Base-by-base conservation (phyloP, 1,139 yeast species). In the Kurtzmaniella quercitrusa region DNA sequence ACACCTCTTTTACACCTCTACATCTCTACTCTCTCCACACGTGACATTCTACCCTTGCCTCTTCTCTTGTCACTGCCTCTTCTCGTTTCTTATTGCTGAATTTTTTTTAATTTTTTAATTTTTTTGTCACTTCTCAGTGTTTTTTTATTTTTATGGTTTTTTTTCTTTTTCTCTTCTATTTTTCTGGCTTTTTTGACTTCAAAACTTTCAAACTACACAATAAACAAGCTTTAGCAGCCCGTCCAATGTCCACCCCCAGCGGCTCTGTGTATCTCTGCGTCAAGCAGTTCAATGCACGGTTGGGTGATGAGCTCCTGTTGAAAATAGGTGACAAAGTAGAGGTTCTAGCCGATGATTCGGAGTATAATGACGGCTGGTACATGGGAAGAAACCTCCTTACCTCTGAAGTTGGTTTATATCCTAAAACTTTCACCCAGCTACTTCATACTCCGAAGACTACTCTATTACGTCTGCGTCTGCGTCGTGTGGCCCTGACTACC, bases 311-410 rank as follows among this genome's bases (percentile, higher is more conserved):
- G 65, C 70, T 93, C 40, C 79, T 83, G 39, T 72, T 93, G 50
- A 75, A 73, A 41, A 80, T 85, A 21, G 98, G 98, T 21, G 98
- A 93, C 56, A 83, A 81, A 51, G 76, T 94, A 45, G 94, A 90
- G 60, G 90, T 93, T 14, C 76, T 94, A 23, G 89, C 95, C 38
- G 96, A 90, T 61, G 99, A 93, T 63, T 79, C 83, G 49, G 97
- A 88, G 56, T 93, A 86, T 63, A 86, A 88, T 53, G 99, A 93
- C 62, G 98, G 98, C n/a, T 93, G 99, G 99, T 93, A 84, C 57
- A 70, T 70, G 85, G 96, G 98, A 9, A 82, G 83, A 50, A 90
- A 91, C 54, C 61, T 87, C 43, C 59, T 76, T 40, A 82, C 91
- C 0, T 77, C 78, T 41, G 76, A 79, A 47, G 90, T 87, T 10